Percentiles rank a stretch among this genome's conserved stretches.
phyloP scores from a whole-genome alignment of 2,329 filamentous ascomycete species.

The Fusarium sarcochroum region DNA sequence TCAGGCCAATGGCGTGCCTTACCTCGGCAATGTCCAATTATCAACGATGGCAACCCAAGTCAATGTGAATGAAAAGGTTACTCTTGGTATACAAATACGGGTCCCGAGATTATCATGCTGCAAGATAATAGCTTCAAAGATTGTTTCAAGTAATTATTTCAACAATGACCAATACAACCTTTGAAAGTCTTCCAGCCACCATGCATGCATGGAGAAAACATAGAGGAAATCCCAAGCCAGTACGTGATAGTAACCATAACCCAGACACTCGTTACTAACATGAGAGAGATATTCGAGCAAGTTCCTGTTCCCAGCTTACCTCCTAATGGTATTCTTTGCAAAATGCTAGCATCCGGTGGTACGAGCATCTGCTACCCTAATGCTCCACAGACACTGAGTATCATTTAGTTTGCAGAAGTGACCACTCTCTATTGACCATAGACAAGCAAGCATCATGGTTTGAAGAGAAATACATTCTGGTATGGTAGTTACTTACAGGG shows the following conservation, averaged over 20 bases:
- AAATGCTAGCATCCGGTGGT: conserved; percentile 32
- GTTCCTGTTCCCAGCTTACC: background rate
- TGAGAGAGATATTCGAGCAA: conserved; percentile 17
- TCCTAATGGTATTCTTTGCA: conserved; percentile 28
- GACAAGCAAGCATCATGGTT: conserved; percentile 43
- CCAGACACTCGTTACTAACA: fast-evolving
- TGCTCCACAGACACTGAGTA: background rate
- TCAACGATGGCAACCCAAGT: background rate
- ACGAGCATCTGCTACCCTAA: background rate
- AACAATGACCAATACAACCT: background rate
- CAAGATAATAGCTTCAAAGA: background rate
- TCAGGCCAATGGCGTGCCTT: background rate
- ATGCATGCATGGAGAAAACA: conserved; percentile 57
- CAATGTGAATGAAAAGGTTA: background rate
- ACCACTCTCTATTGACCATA: conserved; percentile 33
- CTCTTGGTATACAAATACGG: background rate
- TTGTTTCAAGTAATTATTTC: background rate
- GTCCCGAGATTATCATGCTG: background rate
- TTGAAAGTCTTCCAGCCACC: conserved; percentile 20
- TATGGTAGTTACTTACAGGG: background rate
- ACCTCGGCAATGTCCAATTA: background rate
- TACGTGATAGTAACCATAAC: background rate
- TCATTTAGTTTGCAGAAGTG: conserved; percentile 27
- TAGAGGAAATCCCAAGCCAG: conserved; percentile 46
- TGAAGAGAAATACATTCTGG: conserved; percentile 35